Percentiles rank a stretch among this genome's conserved stretches.
Evolutionary conservation across 805 yeast species (phyloP).

Genomic region (Saccharomycopsis selenospora): DNA sequence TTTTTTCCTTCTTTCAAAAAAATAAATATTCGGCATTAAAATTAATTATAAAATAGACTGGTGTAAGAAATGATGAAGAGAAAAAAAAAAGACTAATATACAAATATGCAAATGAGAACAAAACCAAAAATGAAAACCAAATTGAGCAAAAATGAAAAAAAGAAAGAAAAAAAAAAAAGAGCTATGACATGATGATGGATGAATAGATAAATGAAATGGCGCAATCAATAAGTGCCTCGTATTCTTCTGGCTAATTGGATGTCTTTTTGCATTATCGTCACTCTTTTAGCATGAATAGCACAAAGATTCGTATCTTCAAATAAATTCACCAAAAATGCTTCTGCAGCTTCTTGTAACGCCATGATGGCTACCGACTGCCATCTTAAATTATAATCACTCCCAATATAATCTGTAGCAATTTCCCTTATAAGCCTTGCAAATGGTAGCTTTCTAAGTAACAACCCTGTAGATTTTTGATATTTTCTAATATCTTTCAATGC

Average conservation of each 20-base stretch:
- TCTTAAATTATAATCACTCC: slow-evolving; percentile 48
- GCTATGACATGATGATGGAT: background rate
- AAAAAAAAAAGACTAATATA: background rate
- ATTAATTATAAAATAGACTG: background rate
- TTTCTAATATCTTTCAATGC: slow-evolving; percentile 64
- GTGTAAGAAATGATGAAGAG: background rate
- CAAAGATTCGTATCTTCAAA: slow-evolving; percentile 71
- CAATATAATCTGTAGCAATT: slow-evolving; percentile 49
- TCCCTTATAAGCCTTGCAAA: slow-evolving; percentile 73
- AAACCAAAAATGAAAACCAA: background rate
- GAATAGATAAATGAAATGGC: background rate
- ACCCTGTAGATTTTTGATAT: slow-evolving; percentile 61
- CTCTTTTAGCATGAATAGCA: slow-evolving; percentile 75
- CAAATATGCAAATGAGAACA: slow-evolving; percentile 1
- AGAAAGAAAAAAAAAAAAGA: background rate
- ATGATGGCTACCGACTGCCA: slow-evolving; percentile 77
- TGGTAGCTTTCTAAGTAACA: slow-evolving; percentile 63
- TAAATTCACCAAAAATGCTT: slow-evolving; percentile 65
- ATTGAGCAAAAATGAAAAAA: background rate
- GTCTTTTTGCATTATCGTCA: slow-evolving; percentile 81
- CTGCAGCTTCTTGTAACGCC: slow-evolving; percentile 77
- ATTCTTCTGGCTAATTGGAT: slow-evolving; percentile 74
- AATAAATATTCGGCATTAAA: no score
- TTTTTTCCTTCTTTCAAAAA: no score
- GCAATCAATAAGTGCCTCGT: slow-evolving; percentile 40